Conservation (phyloP, 2,329 filamentous ascomycete species). For the Clonostachys chloroleuca region DNA sequence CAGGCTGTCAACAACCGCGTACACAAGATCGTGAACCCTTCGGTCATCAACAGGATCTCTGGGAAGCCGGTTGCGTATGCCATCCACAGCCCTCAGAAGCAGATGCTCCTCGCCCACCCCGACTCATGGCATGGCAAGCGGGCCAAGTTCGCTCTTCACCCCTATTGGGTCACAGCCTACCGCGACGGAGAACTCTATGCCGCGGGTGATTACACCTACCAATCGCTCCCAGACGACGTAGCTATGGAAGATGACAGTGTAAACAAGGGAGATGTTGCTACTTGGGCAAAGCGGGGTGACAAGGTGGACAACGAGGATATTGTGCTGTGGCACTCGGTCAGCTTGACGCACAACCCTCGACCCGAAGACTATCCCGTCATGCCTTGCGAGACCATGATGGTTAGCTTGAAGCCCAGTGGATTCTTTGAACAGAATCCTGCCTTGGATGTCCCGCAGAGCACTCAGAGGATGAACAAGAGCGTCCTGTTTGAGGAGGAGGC, state of each 20-base stretch:
- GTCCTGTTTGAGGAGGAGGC: constrained; percentile 1
- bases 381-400: constrained; percentile 51
- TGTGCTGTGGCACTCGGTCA: constrained; percentile 52
- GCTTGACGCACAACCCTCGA: constrained; percentile 61
- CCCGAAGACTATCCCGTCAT: constrained; percentile 68
- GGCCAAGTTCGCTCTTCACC: constrained; percentile 35
- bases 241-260: constrained; percentile 13
- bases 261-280: constrained; percentile 36
- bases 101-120: constrained; percentile 32
- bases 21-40: constrained; percentile 45
- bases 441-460: constrained; percentile 29
- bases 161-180: constrained; percentile 40
- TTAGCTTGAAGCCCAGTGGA: constrained; percentile 41
- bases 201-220: constrained; percentile 39
- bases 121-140: constrained; percentile 31
- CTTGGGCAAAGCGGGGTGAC: constrained; percentile 15
- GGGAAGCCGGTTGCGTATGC: constrained; percentile 43
- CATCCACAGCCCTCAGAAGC: constrained; percentile 30
- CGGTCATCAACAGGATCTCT: constrained; percentile 34
- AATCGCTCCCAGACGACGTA: constrained; percentile 29
- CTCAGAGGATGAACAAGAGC: constrained; percentile 4
- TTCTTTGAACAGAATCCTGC: constrained; percentile 45
- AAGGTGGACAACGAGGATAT: constrained; percentile 59
- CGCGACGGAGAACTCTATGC: constrained; percentile 37
- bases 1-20: constrained; percentile 46